These are phyloP conservation scores for Cladophialophora psammophila DNA, from an alignment of 2,329 filamentous ascomycete genomes.

Conservation along the genomic window DNA sequence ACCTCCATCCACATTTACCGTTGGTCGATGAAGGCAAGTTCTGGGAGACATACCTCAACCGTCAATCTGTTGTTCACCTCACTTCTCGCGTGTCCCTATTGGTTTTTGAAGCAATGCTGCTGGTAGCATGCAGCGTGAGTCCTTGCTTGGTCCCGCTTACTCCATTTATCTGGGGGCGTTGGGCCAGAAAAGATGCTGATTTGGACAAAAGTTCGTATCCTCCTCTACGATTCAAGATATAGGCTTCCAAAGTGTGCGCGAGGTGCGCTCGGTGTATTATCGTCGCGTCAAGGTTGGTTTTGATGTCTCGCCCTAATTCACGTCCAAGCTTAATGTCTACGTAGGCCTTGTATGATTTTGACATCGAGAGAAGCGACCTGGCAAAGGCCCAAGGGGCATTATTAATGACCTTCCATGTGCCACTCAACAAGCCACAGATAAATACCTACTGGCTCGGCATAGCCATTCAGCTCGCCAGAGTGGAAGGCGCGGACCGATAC, in stretches of 20 bases:
- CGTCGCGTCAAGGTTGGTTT: constrained; percentile 28
- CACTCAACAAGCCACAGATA: constrained; percentile 43
- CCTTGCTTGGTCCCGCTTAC: neutral
- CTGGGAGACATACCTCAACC: neutral
- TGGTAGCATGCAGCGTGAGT: constrained; percentile 18
- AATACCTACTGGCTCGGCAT: constrained; percentile 56
- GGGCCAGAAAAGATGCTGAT: neutral
- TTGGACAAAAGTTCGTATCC: constrained; percentile 6
- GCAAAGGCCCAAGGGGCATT: constrained; percentile 45
- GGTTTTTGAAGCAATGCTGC: constrained; percentile 43
- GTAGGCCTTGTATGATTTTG: constrained; percentile 33
- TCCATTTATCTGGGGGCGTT: neutral
- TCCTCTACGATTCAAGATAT: constrained; percentile 3
- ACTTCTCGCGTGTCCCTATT: constrained; percentile 42
- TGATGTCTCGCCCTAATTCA: neutral
- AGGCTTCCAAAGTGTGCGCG: constrained; percentile 22
- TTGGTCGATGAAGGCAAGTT: constrained; percentile 40
- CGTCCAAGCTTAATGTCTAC: neutral
- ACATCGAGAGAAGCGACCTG: constrained; percentile 30
- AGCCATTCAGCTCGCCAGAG: constrained; percentile 60
- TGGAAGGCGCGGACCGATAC: constrained; percentile 56
- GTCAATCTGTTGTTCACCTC: neutral
- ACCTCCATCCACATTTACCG: constrained; percentile 44
- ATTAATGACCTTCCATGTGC: constrained; percentile 51
- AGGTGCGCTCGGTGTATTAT: constrained; percentile 21